Evolutionary conservation across 169 alveolate species (phyloP).

Genomic region (Plasmodium yoelii): DNA sequence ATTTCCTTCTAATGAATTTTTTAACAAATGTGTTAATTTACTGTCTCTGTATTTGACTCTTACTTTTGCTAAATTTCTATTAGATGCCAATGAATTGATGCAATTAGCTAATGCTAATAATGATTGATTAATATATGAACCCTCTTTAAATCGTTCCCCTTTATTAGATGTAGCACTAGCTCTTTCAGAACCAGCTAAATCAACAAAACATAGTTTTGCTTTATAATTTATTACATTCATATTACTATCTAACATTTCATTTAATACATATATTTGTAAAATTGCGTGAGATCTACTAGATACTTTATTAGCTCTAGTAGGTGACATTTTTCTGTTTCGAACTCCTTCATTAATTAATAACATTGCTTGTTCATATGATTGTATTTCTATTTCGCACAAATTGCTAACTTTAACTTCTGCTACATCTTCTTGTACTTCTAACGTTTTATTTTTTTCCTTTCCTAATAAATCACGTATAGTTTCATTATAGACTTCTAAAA

Average conservation of each 20-base stretch:
- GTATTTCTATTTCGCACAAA: conserved; percentile 82
- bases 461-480: conserved; percentile 93
- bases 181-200: conserved; percentile 98
- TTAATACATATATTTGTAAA: conserved; percentile 86
- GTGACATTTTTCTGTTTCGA: conserved; percentile 94
- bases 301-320: conserved; percentile 95
- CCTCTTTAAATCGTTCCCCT: conserved; percentile 95
- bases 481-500: conserved; percentile 97
- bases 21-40: conserved; percentile 95
- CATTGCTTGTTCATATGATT: conserved; percentile 88
- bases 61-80: conserved; percentile 75
- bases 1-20: conserved; percentile 94
- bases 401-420: conserved; percentile 84
- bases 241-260: conserved; percentile 37
- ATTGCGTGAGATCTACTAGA: conserved; percentile 97
- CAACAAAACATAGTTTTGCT: conserved; percentile 94
- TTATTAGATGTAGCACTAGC: conserved; percentile 94
- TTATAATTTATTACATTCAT: conserved; percentile 55
- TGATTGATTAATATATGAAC: conserved; percentile 96
- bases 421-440: conserved; percentile 87
- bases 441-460: conserved; percentile 82
- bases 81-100: conserved; percentile 94
- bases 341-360: conserved; percentile 92
- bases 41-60: conserved; percentile 97
- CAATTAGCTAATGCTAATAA: conserved; percentile 97